Evolutionary conservation across 176 grass and related monocot genomes (phyloP).

Genomic region (Eleusine indica): DNA sequence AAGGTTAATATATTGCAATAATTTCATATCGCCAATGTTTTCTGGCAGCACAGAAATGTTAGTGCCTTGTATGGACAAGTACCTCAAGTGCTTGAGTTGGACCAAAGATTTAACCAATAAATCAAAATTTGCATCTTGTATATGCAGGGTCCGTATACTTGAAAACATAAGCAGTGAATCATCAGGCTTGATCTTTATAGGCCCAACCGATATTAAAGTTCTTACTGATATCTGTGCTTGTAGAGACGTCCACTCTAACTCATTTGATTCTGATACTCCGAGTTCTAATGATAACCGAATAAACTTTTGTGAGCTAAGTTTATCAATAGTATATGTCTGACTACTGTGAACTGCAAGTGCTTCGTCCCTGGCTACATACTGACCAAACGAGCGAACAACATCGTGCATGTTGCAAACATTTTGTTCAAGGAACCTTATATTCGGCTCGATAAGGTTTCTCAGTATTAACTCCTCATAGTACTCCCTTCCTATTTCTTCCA

Average conservation of each 20-base stretch:
- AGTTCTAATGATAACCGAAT: slow-evolving; percentile 22
- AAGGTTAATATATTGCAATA: slow-evolving; percentile 32
- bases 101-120: not conserved
- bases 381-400: slow-evolving; percentile 41
- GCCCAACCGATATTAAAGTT: slow-evolving; percentile 27
- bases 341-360: not conserved
- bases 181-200: not conserved
- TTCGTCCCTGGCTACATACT: slow-evolving; percentile 20
- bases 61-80: not conserved
- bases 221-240: slow-evolving; percentile 11
- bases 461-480: slow-evolving; percentile 36
- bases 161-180: not conserved
- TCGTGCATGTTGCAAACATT: slow-evolving; percentile 27
- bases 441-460: slow-evolving; percentile 47
- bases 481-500: not conserved
- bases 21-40: slow-evolving; percentile 26
- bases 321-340: not conserved
- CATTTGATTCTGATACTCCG: not conserved
- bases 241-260: slow-evolving; percentile 4
- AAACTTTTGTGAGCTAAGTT: not conserved
- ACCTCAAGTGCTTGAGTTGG: slow-evolving; percentile 49
- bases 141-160: slow-evolving; percentile 14
- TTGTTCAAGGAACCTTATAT: accelerated
- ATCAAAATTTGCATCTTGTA: not conserved
- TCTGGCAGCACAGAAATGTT: slow-evolving; percentile 4